Percentiles rank a stretch among this genome's conserved stretches.
phyloP scores from a whole-genome alignment of 2,329 filamentous ascomycete genomes.

The Pseudogymnoascus sp. region DNA sequence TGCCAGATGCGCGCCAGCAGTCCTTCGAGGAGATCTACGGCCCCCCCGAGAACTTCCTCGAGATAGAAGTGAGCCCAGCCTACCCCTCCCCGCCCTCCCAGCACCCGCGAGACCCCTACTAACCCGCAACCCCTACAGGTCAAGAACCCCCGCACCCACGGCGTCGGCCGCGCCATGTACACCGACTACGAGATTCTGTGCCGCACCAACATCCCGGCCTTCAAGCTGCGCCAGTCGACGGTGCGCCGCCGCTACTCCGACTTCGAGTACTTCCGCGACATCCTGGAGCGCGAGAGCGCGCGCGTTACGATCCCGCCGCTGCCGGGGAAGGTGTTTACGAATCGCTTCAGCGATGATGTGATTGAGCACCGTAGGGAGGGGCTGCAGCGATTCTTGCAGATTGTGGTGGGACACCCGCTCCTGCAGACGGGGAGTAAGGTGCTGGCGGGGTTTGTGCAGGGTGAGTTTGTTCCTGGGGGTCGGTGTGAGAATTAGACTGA shows the following conservation, averaged over 20 bases:
- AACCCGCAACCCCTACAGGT: constrained; percentile 48
- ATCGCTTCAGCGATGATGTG: constrained; percentile 95
- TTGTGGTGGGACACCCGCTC: constrained; percentile 92
- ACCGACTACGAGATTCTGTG: constrained; percentile 98
- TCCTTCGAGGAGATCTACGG: constrained; percentile 99
- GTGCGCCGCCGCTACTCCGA: constrained; percentile 94
- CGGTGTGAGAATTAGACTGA: neutral
- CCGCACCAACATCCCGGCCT: constrained; percentile 96
- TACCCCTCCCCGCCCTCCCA: neutral
- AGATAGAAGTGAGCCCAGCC: constrained; percentile 69
- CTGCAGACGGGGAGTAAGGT: constrained; percentile 98
- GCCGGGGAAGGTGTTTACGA: constrained; percentile 95
- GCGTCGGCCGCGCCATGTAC: constrained; percentile 93
- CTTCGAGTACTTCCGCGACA: constrained; percentile 98
- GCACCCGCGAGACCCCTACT: neutral
- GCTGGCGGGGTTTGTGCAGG: constrained; percentile 91
- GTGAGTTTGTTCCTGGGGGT: constrained; percentile 39
- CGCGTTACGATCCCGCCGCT: constrained; percentile 92
- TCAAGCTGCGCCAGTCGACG: constrained; percentile 83
- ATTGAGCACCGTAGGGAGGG: constrained; percentile 91
- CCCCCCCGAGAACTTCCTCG: constrained; percentile 95
- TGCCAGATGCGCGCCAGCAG: constrained; percentile 73
- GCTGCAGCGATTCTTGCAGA: constrained; percentile 91
- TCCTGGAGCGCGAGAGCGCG: constrained; percentile 88
- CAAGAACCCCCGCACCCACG: constrained; percentile 86